Base-by-base conservation (phyloP, 257 asterid species). In the Solanum chmielewskii region DNA sequence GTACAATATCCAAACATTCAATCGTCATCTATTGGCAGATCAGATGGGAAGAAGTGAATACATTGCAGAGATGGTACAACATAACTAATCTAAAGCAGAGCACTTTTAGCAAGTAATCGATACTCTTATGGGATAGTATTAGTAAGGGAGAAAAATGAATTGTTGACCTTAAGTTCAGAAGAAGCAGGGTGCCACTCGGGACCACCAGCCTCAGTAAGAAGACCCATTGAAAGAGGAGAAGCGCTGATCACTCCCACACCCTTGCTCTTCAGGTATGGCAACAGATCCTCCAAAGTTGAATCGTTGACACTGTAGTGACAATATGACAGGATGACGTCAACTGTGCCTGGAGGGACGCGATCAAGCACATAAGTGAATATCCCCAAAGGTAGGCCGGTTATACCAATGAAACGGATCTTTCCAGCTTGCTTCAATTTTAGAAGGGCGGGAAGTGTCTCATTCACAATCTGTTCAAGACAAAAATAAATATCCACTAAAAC, bases 131-230 rank as follows among this genome's bases (percentile, higher is more conserved):
- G 29, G 69, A 80, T 49, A 80, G 42, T 80, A 31, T 49, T 25
- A 31, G n/a, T 74, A 35, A 70, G 15, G 68, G n/a, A 78, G 83
- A 80, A 29, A 60, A 31, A 31, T 25, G 8, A 21, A 85, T 21
- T 47, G 59, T 29, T 59, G 64, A 96, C 99, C 99, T 95, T 93
- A 86, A 97, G 96, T 87, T 96, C 96, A 21, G 95, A 91, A 68
- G 98, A 87, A 88, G 99, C 98, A 85, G 99, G 99, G 91, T 96
- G 99, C 99, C 99, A 97, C 37, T 95, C 96, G 8, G 99, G 99
- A 69, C 98, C 98, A 76, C 98, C 99, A 86, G 59, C 87, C 90
- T 97, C 98, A 4, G 99, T 97, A 73, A 97, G 96, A 89, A 97
- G 99, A 62, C 99, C 99, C 99, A 97, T 97, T 0, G 99, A 91